Base-by-base conservation (phyloP, 345 rosid genomes). In the Salix caprea region DNA sequence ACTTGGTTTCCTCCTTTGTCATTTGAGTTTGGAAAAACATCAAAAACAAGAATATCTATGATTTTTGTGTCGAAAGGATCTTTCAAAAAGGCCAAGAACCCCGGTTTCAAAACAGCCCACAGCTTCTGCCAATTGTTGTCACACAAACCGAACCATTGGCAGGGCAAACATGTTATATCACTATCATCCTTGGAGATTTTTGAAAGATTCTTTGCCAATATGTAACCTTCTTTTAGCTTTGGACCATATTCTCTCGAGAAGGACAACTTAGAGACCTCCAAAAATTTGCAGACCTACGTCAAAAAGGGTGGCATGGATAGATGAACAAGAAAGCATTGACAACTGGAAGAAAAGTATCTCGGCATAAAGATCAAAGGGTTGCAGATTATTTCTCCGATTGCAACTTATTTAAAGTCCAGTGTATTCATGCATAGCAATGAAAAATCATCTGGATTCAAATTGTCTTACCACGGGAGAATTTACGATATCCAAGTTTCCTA, bases 71-170 rank as follows among this genome's bases (percentile, higher is more conserved):
- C 84, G 69, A 89, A 88, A 13, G 97, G 97, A 80, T 91, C 96
- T 82, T 89, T 92, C 44, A 95, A 86, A 74, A 95, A 86, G 52
- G 95, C 99, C 85, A 95, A 78, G 87, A 95, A 95, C 16, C 99
- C 99, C 1, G 97, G 93, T 82, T 95, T 95, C 66, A 95, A 80
- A 82, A 93, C 97, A 61, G 97, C 96, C 99, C 99, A 95, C 37
- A 95, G 91, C 99, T 89, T 91, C 73, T 82, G 73, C 97, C 97
- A 95, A 28, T 61, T 88, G 80, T 84, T 86, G 75, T 65, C 81
- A 15, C 90, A 92, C 40, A 87, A 91, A 68, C 79, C 78, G 6
- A 95, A 80, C 88, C 87, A 90, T 15, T 72, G 80, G 54, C 86
- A 88, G 28, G 87, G 85, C 68, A 77, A 84, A 74, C 91, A 88